Evolutionary conservation across 164 flowering plant genomes (phyloP).

Genomic region (Euptelea pleiosperma): DNA sequence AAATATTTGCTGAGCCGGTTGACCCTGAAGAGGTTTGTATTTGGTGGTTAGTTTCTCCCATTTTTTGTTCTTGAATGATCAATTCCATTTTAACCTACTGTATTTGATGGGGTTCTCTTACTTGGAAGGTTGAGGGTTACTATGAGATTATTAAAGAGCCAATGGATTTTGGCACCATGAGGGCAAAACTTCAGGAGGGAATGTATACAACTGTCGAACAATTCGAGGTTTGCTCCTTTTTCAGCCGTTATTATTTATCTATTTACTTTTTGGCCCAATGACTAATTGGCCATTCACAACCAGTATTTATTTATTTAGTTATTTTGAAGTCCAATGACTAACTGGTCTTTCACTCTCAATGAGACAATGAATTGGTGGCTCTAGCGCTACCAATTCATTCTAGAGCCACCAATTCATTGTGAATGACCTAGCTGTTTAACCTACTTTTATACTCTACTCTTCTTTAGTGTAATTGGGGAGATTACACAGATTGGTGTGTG

Average conservation of each 20-base stretch:
- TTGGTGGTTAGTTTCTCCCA: neutral
- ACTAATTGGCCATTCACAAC: no score
- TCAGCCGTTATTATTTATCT: neutral
- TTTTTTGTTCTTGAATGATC: neutral
- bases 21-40: conserved; percentile 61
- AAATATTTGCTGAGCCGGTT: conserved; percentile 75
- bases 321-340: no score
- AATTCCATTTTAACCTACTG: neutral
- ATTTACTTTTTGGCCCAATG: no score
- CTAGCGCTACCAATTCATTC: no score
- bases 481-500: no score
- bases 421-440: no score
- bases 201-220: conserved; percentile 53
- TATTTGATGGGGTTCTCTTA: neutral
- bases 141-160: conserved; percentile 73
- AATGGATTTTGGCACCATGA: conserved; percentile 86
- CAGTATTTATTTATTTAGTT: no score
- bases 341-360: no score
- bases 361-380: no score
- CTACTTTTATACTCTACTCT: no score
- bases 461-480: no score
- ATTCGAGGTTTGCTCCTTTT: conserved; percentile 59
- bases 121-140: conserved; percentile 58
- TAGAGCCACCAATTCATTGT: no score
- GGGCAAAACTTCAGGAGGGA: conserved; percentile 80